A percentile compares a stretch with the other conserved stretches of the same genome.
These are phyloP conservation scores for Tulasnella sp. DNA, from an alignment of 768 basidiomycete genomes.

Conservation along the genomic window DNA sequence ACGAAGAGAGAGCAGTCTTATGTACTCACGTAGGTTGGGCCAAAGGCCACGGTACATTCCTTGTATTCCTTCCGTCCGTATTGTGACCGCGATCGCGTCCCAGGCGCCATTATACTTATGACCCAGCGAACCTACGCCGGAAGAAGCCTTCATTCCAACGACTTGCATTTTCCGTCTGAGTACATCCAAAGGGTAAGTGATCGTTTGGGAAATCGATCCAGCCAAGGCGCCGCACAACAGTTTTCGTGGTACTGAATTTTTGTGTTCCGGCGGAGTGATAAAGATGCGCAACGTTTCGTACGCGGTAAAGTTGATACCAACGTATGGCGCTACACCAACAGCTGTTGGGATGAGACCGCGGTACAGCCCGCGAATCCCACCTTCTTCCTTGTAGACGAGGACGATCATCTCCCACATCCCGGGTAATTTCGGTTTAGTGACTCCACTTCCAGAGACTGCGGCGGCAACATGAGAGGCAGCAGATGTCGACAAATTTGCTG, in stretches of 20 bases:
- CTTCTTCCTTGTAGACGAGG: constrained; percentile 86
- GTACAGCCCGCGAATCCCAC: constrained; percentile 74
- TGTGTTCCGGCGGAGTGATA: constrained; percentile 65
- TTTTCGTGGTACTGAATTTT: constrained; percentile 55
- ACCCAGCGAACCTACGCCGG: constrained; percentile 32
- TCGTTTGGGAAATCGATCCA: constrained; percentile 83
- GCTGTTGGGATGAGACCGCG: constrained; percentile 77
- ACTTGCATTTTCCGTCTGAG: constrained; percentile 94
- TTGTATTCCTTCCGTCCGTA: constrained; percentile 58
- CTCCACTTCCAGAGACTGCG: constrained; percentile 27
- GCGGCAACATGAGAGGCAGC: constrained; percentile 20
- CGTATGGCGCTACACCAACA: constrained; percentile 73
- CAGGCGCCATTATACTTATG: constrained; percentile 69
- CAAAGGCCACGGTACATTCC: constrained; percentile 81
- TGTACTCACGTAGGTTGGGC: constrained; percentile 70
- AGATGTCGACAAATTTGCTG: constrained; percentile 19
- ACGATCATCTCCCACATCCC: constrained; percentile 78
- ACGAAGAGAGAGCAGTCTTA: background rate
- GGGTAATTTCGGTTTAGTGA: constrained; percentile 22
- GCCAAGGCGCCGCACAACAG: constrained; percentile 78
- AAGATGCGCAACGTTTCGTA: constrained; percentile 73
- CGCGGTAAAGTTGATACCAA: constrained; percentile 81
- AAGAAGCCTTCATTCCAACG: constrained; percentile 47
- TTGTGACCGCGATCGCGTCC: constrained; percentile 59
- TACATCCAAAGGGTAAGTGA: constrained; percentile 95